A percentile compares a stretch with the other conserved stretches of the same genome.
Conservation (phyloP, 306 rosid species). For the Geum urbanum region DNA sequence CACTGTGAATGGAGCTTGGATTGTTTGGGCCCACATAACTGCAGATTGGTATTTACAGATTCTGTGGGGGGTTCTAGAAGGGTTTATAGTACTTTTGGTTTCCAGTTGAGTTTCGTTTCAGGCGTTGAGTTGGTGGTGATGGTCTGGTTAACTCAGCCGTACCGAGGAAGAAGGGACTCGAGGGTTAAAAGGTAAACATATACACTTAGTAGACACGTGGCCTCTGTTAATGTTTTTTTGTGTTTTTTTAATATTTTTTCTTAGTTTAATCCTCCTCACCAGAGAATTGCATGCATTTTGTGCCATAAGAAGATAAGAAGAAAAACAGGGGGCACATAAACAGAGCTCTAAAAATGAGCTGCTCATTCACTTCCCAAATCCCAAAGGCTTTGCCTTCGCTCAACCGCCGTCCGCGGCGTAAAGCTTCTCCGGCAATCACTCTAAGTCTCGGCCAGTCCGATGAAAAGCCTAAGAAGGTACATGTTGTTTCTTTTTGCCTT, state of each 20-base stretch:
- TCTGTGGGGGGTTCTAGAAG: neutral
- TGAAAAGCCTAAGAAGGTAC: constrained; percentile 28
- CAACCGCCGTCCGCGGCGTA: constrained; percentile 20
- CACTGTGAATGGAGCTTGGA: constrained; percentile 39
- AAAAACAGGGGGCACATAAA: constrained; percentile 9
- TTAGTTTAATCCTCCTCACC: neutral
- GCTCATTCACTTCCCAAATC: constrained; percentile 50
- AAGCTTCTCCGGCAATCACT: constrained; percentile 34
- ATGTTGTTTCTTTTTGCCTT: neutral
- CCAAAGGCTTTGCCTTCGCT: constrained; percentile 80
- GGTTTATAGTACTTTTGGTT: neutral
- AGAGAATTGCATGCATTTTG: constrained; percentile 18
- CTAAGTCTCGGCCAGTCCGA: constrained; percentile 30
- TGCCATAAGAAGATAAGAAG: constrained; percentile 54
- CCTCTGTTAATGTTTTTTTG: neutral
- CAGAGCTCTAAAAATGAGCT: constrained; percentile 57
- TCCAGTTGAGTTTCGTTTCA: neutral
- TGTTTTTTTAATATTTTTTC: neutral
- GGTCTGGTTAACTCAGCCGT: no score
- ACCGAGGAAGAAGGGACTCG: neutral
- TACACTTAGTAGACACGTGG: neutral
- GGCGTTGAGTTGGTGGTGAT: neutral
- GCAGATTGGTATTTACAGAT: neutral
- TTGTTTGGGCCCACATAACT: constrained; percentile 44
- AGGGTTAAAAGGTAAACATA: neutral